These are phyloP conservation scores for Trapa incisa DNA, from an alignment of 345 rosid genomes.

Conservation along the genomic window DNA sequence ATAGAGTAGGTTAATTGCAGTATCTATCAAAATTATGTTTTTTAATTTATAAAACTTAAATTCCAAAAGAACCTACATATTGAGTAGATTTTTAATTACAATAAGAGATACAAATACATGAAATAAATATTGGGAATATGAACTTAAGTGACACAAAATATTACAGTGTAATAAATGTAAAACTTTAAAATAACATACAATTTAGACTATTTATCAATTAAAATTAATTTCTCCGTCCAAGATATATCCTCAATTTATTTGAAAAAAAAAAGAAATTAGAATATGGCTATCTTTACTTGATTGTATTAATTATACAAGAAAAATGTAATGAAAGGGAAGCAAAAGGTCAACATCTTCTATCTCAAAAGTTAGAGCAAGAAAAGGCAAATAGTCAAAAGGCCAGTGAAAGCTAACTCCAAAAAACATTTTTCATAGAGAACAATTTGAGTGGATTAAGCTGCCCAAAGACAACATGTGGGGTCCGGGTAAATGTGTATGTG, in stretches of 20 bases:
- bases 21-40: no score
- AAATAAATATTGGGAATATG: no score
- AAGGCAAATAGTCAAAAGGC: conserved; percentile 33
- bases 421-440: neutral
- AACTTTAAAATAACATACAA: no score
- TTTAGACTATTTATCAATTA: no score
- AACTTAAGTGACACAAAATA: no score
- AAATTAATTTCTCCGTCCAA: no score
- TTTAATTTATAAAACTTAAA: no score
- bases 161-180: no score
- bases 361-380: conserved; percentile 18
- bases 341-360: conserved; percentile 16
- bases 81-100: no score
- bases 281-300: neutral
- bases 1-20: no score
- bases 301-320: neutral
- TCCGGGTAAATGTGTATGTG: neutral
- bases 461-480: conserved; percentile 23
- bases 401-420: conserved; percentile 16
- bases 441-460: conserved; percentile 21
- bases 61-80: no score
- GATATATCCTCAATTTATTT: neutral
- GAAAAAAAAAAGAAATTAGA: neutral
- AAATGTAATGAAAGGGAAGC: conserved; percentile 7
- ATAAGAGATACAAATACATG: no score